Base-by-base conservation (phyloP, 2,329 filamentous ascomycete genomes). In the Zymoseptoria brevis region DNA sequence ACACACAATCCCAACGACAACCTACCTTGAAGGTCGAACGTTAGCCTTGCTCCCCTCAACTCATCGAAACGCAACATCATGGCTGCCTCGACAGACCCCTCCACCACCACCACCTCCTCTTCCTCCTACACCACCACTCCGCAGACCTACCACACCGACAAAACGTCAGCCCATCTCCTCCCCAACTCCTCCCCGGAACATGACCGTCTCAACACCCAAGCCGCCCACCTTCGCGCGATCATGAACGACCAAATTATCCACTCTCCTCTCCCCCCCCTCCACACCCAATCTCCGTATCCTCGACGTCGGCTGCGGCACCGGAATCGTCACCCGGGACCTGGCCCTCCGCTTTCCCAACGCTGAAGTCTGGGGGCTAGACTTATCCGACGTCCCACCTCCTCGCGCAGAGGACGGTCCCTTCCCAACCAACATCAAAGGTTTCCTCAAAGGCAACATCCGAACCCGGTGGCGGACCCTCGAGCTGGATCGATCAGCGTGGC, bases 341-440 rank as follows among this genome's bases (percentile, higher is more conserved):
- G 65, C 55, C 48, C 55, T 21, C 11, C 57, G 58, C 35, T 63
- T 57, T 50, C 60, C 55, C 19, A 61, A 70, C 9, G 66, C 71
- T 9, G 60, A 73, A 57, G 67, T 75, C 8, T 68, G 67, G 55
- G 74, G 70, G 29, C 71, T 71, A 19, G 75, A 77, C 61, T 65
- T 74, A 8, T 60, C 57, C 48, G 30, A 60, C 35, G 61, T 67
- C 11, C 62, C 64, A 58, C 64, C 74, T 21, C 56, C 59, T 45
- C 56, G 62, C 11, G 51, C 60, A 3, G 62, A 45, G 16, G 35
- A 45, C 35, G 35, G 13, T n/a, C 13, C 35, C 26, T 29, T 54
- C 13, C 54, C 54, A 21, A 8, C 48, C 1, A 60, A 61, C 49
- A 56, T 65, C 19, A 49, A 54, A 16, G 35, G 16, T 4, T 64